phyloP scores from a whole-genome alignment of 768 basidiomycete species.

The Coprinopsis cinerea region DNA sequence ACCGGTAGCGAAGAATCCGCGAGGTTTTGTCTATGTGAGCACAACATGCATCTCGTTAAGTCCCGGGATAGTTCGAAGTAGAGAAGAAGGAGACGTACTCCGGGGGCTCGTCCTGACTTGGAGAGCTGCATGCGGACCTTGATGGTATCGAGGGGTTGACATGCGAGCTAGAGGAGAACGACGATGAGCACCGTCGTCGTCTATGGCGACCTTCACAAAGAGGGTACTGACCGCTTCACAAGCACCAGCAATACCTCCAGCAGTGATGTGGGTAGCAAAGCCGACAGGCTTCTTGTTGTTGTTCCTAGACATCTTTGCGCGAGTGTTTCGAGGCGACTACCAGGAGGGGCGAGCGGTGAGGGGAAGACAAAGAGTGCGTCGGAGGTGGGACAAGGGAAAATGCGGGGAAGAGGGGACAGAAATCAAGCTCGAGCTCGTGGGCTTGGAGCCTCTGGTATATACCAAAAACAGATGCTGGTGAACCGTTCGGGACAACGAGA shows the following conservation, averaged over 20 bases:
- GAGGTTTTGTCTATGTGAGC: conserved; percentile 81
- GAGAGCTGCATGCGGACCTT: conserved; percentile 99
- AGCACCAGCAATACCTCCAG: conserved; percentile 90
- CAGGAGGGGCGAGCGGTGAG: background rate
- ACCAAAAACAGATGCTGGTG: too few species aligned
- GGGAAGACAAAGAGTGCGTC: background rate
- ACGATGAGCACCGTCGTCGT: background rate
- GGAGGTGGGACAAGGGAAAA: background rate
- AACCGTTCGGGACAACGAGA: background rate
- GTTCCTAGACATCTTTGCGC: conserved; percentile 42
- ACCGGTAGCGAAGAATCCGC: conserved; percentile 91
- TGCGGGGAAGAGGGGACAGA: background rate
- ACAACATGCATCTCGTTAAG: too few species aligned
- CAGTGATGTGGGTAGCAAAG: conserved; percentile 89
- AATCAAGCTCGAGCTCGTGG: too few species aligned
- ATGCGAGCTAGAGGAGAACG: conserved; percentile 46
- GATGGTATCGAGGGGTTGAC: conserved; percentile 97
- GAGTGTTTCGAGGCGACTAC: background rate
- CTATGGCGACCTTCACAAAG: background rate
- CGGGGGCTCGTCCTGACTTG: conserved; percentile 66
- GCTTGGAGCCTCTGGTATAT: too few species aligned
- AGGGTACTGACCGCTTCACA: conserved; percentile 74
- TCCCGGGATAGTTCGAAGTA: too few species aligned
- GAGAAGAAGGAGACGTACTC: conserved; percentile 53
- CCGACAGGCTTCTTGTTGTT: conserved; percentile 73